A percentile compares a stretch with the other conserved stretches of the same genome.
These are phyloP conservation scores for Prosopis cineraria DNA, from an alignment of 306 rosid species.

Conservation along the genomic window DNA sequence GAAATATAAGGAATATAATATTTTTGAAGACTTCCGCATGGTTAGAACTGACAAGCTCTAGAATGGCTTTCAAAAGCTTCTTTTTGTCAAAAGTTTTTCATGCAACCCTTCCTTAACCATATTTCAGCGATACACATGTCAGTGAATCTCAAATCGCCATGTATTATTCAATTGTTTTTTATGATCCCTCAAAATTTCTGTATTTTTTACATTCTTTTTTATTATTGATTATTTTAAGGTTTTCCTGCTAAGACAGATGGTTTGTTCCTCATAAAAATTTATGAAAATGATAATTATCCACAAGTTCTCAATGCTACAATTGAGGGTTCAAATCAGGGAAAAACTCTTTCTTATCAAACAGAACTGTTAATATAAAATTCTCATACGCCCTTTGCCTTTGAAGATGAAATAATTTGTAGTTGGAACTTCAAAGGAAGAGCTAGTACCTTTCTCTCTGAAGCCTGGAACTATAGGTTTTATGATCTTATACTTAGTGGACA, in stretches of 20 bases:
- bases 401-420: background rate
- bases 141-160: background rate
- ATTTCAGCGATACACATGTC: background rate
- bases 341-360: background rate
- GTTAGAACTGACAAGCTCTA: background rate
- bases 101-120: background rate
- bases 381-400: background rate
- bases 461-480: background rate
- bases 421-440: background rate
- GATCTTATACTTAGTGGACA: slow-evolving; percentile 9
- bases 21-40: slow-evolving; percentile 7
- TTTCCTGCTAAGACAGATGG: background rate
- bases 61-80: slow-evolving; percentile 10
- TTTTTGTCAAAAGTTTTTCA: slow-evolving; percentile 16
- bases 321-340: background rate
- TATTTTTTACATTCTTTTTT: background rate
- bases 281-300: background rate
- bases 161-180: background rate
- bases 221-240: slow-evolving; percentile 15
- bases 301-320: background rate
- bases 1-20: slow-evolving; percentile 1
- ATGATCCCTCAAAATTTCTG: background rate
- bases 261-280: background rate
- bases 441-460: background rate
- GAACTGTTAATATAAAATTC: background rate